phyloP scores from a whole-genome alignment of 2,329 filamentous ascomycete genomes.

The Ophiostoma sp. region DNA sequence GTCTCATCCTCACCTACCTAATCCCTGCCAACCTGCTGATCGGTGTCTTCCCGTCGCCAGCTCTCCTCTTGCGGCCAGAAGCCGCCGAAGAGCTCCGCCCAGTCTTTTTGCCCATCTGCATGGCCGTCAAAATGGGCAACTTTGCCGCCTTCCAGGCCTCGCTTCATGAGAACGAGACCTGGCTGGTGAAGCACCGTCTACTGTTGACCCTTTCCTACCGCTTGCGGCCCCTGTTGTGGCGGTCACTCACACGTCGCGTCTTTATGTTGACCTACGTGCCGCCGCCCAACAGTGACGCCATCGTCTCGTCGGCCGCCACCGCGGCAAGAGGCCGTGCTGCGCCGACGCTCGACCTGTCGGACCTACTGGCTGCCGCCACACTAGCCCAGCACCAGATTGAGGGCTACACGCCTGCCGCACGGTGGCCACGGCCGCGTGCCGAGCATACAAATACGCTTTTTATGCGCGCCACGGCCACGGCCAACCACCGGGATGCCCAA shows the following conservation, averaged over 20 bases:
- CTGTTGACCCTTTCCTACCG: constrained; percentile 74
- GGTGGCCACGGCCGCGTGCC: constrained; percentile 39
- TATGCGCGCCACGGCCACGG: constrained; percentile 46
- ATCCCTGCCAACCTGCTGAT: constrained; percentile 80
- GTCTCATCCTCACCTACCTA: constrained; percentile 78
- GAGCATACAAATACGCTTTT: constrained; percentile 53
- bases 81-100: constrained; percentile 60
- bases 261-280: constrained; percentile 78
- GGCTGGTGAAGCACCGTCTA: constrained; percentile 75
- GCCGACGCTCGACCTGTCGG: constrained; percentile 71
- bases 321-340: constrained; percentile 60
- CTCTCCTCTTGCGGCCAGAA: constrained; percentile 69
- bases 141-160: constrained; percentile 68
- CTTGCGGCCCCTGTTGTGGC: constrained; percentile 80
- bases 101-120: constrained; percentile 72
- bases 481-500: constrained; percentile 24
- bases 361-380: constrained; percentile 64
- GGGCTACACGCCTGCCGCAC: constrained; percentile 51
- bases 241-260: constrained; percentile 72
- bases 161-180: constrained; percentile 63
- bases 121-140: constrained; percentile 71
- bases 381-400: constrained; percentile 66
- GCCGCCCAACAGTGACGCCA: constrained; percentile 41
- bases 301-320: constrained; percentile 27
- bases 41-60: constrained; percentile 73